A percentile compares a stretch with the other conserved stretches of the same genome.
Conservation (phyloP, 2,329 filamentous ascomycete genomes). For the Cladophialophora yegresii region DNA sequence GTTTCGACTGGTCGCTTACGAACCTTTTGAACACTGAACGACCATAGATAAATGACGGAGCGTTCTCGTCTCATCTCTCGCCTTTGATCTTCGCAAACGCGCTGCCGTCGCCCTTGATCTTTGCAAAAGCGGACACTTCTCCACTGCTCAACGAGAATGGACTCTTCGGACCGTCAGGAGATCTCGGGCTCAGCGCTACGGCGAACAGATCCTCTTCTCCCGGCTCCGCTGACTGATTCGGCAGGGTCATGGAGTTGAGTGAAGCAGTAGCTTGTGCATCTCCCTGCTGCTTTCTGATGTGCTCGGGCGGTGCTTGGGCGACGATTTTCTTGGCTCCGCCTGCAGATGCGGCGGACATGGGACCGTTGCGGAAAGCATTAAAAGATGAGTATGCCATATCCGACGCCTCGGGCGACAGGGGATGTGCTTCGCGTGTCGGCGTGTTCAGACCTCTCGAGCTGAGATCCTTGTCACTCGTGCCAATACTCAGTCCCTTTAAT, state of each 20-base stretch:
- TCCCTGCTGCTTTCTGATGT: slow-evolving; percentile 44
- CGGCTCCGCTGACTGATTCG: slow-evolving; percentile 55
- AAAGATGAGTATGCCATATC: slow-evolving; percentile 66
- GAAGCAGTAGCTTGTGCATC: slow-evolving; percentile 37
- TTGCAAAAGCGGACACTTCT: slow-evolving; percentile 41
- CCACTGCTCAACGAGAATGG: slow-evolving; percentile 68
- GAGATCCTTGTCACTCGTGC: slow-evolving; percentile 69
- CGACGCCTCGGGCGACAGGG: slow-evolving; percentile 63
- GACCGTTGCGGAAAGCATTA: slow-evolving; percentile 58
- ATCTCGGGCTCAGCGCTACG: slow-evolving; percentile 79
- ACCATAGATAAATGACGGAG: background rate
- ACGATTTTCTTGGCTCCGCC: slow-evolving; percentile 38
- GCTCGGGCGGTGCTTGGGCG: slow-evolving; percentile 44
- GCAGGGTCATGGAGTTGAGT: slow-evolving; percentile 38
- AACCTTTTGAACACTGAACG: slow-evolving; percentile 3
- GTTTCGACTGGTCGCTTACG: slow-evolving; percentile 17
- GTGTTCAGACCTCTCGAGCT: slow-evolving; percentile 39
- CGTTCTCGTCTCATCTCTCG: slow-evolving; percentile 19
- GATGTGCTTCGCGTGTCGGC: slow-evolving; percentile 44
- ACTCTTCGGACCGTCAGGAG: slow-evolving; percentile 80
- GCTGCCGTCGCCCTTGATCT: slow-evolving; percentile 27
- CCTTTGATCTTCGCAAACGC: slow-evolving; percentile 37
- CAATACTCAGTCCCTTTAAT: slow-evolving; percentile 74
- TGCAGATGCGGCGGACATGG: slow-evolving; percentile 33
- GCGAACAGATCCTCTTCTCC: slow-evolving; percentile 75